These are phyloP conservation scores for Helicostylum pulchrum DNA, from an alignment of 192 early-diverging fungal genomes.

Conservation along the genomic window DNA sequence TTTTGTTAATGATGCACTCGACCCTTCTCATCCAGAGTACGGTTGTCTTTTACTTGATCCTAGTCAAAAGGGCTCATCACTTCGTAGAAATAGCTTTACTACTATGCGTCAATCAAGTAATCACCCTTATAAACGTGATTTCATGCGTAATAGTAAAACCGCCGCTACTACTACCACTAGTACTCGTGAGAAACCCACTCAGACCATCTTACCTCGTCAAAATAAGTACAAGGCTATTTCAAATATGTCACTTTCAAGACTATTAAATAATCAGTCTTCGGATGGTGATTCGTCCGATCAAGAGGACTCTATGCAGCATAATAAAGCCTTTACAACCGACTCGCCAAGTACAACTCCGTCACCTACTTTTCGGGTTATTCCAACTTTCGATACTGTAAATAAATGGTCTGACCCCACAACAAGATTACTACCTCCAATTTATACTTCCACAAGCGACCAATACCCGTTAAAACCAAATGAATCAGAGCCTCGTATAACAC, in stretches of 20 bases:
- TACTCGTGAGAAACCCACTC: neutral
- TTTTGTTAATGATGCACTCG: conserved; percentile 30
- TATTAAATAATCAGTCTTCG: conserved; percentile 18
- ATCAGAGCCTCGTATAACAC: neutral
- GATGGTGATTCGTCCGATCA: neutral
- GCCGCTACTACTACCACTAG: neutral
- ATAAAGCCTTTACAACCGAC: neutral
- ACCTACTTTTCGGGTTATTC: conserved; percentile 22
- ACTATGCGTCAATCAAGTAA: conserved; percentile 22
- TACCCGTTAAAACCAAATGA: neutral
- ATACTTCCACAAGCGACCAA: neutral
- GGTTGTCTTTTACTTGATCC: conserved; percentile 31
- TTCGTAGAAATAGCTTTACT: conserved; percentile 9
- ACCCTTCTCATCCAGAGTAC: conserved; percentile 34
- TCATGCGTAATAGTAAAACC: conserved; percentile 12
- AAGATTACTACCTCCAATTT: conserved; percentile 1
- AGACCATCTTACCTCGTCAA: neutral
- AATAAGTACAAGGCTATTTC: conserved; percentile 9
- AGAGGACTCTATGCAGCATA: neutral
- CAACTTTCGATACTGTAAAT: neutral
- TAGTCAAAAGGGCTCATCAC: conserved; percentile 6
- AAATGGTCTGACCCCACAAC: neutral
- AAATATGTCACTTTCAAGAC: conserved; percentile 23
- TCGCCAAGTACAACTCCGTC: conserved; percentile 17
- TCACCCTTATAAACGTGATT: conserved; percentile 19